Evolutionary conservation across 2,329 filamentous ascomycete genomes (phyloP).

Genomic region (Eutypa lata): DNA sequence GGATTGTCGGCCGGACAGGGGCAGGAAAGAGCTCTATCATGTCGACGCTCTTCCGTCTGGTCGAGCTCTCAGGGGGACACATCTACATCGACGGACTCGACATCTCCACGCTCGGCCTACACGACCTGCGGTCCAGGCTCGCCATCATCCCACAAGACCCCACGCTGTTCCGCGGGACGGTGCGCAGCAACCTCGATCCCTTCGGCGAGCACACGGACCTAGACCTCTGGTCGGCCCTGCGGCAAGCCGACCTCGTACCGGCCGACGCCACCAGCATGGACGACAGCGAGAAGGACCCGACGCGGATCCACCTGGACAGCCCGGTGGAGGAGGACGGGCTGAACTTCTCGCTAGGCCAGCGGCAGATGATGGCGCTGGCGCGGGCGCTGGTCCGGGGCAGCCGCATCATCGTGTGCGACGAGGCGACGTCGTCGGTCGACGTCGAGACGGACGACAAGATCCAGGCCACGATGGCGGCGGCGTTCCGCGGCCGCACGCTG

Average conservation of each 20-base stretch:
- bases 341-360: constrained; percentile 92
- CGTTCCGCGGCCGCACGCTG: constrained; percentile 82
- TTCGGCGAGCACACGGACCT: constrained; percentile 76
- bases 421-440: constrained; percentile 89
- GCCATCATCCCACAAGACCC: constrained; percentile 85
- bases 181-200: constrained; percentile 76
- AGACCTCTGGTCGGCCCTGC: constrained; percentile 73
- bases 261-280: constrained; percentile 17
- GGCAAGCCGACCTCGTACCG: constrained; percentile 70
- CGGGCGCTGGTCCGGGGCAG: constrained; percentile 83
- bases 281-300: constrained; percentile 31
- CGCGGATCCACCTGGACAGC: constrained; percentile 77
- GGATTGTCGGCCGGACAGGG: constrained; percentile 77
- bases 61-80: constrained; percentile 60
- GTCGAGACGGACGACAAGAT: constrained; percentile 98
- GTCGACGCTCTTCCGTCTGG: constrained; percentile 75
- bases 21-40: constrained; percentile 84
- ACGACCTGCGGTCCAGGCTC: constrained; percentile 71
- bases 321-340: constrained; percentile 89
- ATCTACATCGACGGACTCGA: constrained; percentile 66
- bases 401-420: constrained; percentile 94
- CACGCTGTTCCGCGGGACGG: constrained; percentile 77
- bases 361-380: constrained; percentile 91
- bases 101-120: constrained; percentile 70
- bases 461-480: constrained; percentile 80